Conservation (phyloP, 106 monocot genomes). For the Ottelia alismoides region DNA sequence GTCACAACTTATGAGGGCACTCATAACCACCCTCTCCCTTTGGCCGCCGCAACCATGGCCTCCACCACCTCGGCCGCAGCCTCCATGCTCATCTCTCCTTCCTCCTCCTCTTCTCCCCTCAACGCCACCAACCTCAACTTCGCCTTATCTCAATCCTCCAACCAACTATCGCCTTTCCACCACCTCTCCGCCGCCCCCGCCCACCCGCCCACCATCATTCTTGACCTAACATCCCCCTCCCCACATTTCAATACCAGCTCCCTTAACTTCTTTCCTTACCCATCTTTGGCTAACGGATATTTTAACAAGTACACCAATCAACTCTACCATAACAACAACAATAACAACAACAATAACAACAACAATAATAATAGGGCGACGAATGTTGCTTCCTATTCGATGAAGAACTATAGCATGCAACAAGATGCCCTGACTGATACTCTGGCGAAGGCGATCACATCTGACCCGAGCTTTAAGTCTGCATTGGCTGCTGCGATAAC, state of each 20-base stretch:
- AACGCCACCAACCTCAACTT: slow-evolving; percentile 33
- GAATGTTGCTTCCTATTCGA: not conserved
- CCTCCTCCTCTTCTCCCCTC: slow-evolving; percentile 12
- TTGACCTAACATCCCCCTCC: slow-evolving; percentile 14
- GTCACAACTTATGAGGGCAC: slow-evolving; percentile 62
- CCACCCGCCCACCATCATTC: slow-evolving; percentile 14
- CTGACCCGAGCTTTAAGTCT: slow-evolving; percentile 66
- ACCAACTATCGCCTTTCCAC: slow-evolving; percentile 5
- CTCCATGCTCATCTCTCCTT: slow-evolving; percentile 63
- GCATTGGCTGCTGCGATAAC: slow-evolving; percentile 58
- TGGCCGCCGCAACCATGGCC: slow-evolving; percentile 69
- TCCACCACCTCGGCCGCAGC: slow-evolving; percentile 67
- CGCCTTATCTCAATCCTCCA: slow-evolving; percentile 21
- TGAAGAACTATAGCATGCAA: too few relatives aligned
- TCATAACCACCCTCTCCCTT: slow-evolving; percentile 74
- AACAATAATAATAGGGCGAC: not conserved
- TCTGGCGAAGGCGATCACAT: slow-evolving; percentile 50
- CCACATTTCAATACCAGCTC: not conserved
- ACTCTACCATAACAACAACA: not conserved
- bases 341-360: not conserved
- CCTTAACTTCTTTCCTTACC: not conserved
- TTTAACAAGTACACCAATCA: not conserved
- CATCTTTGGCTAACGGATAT: not conserved
- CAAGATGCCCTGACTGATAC: slow-evolving; percentile 23
- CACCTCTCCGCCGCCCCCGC: slow-evolving; percentile 15